Evolutionary conservation across 768 basidiomycete genomes (phyloP).

Genomic region (Boletales sp.): DNA sequence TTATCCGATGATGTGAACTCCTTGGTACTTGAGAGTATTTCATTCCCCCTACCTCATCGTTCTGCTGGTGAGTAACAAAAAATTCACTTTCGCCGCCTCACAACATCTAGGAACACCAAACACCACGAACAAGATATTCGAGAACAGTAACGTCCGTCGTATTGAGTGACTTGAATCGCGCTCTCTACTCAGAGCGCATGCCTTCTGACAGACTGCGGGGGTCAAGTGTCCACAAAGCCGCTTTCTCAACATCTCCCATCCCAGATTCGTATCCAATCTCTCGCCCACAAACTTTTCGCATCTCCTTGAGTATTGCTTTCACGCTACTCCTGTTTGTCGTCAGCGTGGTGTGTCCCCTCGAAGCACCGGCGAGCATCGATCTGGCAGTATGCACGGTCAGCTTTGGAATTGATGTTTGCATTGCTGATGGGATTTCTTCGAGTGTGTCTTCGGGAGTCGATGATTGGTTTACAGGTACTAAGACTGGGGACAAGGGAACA

Average conservation of each 20-base stretch:
- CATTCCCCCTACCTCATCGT: no score
- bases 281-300: conserved; percentile 34
- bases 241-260: conserved; percentile 15
- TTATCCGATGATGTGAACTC: no score
- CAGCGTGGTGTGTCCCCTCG: conserved; percentile 76
- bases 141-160: neutral
- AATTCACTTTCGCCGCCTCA: no score
- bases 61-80: no score
- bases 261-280: conserved; percentile 7
- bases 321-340: conserved; percentile 83
- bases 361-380: conserved; percentile 67
- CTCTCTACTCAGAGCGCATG: conserved; percentile 9
- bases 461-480: neutral
- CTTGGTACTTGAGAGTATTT: no score
- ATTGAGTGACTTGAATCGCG: neutral
- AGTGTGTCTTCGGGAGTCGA: neutral
- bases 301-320: conserved; percentile 66
- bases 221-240: conserved; percentile 72
- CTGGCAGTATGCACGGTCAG: conserved; percentile 76
- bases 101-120: no score
- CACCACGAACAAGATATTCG: no score
- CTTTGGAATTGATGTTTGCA: conserved; percentile 51
- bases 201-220: conserved; percentile 53
- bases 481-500: neutral
- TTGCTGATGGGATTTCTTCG: conserved; percentile 49